Percentiles rank a stretch among this genome's conserved stretches.
phyloP scores from a whole-genome alignment of 345 rosid genomes.

The Clausena lansium region DNA sequence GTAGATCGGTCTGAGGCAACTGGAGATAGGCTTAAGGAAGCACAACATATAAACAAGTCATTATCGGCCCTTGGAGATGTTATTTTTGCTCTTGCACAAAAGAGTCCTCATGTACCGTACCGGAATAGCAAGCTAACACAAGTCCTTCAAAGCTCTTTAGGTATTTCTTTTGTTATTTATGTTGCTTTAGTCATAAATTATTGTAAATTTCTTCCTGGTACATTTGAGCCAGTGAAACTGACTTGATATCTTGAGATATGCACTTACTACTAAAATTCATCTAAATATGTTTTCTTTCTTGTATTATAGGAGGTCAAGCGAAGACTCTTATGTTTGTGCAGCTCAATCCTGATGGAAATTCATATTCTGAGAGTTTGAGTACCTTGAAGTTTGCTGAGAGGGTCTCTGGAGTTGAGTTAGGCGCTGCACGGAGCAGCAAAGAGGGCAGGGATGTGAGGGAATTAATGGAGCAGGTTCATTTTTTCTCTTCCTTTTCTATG shows the following conservation, averaged over 20 bases:
- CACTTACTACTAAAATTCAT: neutral
- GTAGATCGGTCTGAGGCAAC: constrained; percentile 91
- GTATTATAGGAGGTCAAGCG: constrained; percentile 81
- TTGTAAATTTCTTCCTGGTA: neutral
- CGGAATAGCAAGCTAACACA: constrained; percentile 99
- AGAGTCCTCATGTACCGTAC: constrained; percentile 83
- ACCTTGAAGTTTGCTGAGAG: constrained; percentile 96
- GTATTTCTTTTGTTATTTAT: constrained; percentile 24
- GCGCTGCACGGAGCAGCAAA: constrained; percentile 86
- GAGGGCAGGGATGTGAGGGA: constrained; percentile 82
- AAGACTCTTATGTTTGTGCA: constrained; percentile 97
- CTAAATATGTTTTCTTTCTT: constrained; percentile 12
- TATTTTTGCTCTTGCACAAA: constrained; percentile 82
- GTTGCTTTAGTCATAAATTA: neutral
- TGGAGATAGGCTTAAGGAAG: constrained; percentile 87
- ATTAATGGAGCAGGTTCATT: constrained; percentile 78
- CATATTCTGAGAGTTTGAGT: constrained; percentile 78
- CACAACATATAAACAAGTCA: constrained; percentile 96
- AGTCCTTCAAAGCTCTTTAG: constrained; percentile 82
- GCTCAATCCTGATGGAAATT: constrained; percentile 77
- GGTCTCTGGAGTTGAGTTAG: constrained; percentile 94
- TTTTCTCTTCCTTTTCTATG: neutral
- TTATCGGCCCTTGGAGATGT: constrained; percentile 95
- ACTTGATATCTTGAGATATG: neutral
- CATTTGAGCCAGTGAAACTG: neutral